Evolutionary conservation across 805 yeast genomes (phyloP).

Genomic region (Nematodospora valgi): DNA sequence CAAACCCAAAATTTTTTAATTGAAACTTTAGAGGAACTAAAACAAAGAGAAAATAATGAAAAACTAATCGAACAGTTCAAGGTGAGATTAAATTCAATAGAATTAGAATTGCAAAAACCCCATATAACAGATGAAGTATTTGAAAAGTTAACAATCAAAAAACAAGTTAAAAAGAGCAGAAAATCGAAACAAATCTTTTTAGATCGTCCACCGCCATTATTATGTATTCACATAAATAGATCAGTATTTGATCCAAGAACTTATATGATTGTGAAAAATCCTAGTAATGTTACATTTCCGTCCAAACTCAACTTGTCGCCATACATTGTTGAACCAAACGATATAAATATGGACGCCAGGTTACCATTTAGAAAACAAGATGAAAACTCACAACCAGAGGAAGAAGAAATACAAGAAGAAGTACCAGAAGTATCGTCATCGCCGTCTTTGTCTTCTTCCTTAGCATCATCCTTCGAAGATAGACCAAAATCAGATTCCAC

Average conservation of each 20-base stretch:
- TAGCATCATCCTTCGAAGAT: constrained; percentile 5
- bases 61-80: constrained; percentile 28
- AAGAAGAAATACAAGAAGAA: not conserved
- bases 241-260: constrained; percentile 89
- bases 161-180: constrained; percentile 67
- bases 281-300: constrained; percentile 79
- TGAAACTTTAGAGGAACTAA: constrained; percentile 33
- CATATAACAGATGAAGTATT: constrained; percentile 79
- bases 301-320: constrained; percentile 60
- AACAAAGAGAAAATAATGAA: constrained; percentile 42
- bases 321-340: constrained; percentile 66
- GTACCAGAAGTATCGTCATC: too few relatives aligned
- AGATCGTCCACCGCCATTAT: constrained; percentile 76
- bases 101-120: constrained; percentile 54
- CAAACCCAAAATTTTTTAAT: constrained; percentile 53
- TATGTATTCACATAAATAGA: constrained; percentile 86
- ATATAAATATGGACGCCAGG: constrained; percentile 78
- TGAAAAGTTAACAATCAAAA: constrained; percentile 67
- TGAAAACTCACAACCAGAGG: constrained; percentile 15
- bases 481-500: constrained; percentile 11
- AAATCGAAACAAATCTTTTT: constrained; percentile 82
- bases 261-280: constrained; percentile 78
- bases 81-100: constrained; percentile 27
- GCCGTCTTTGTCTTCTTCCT: not conserved
- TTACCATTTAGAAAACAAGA: constrained; percentile 66